These are phyloP conservation scores for Pleurotus tuber-regium DNA, from an alignment of 768 basidiomycete species.

Conservation along the genomic window DNA sequence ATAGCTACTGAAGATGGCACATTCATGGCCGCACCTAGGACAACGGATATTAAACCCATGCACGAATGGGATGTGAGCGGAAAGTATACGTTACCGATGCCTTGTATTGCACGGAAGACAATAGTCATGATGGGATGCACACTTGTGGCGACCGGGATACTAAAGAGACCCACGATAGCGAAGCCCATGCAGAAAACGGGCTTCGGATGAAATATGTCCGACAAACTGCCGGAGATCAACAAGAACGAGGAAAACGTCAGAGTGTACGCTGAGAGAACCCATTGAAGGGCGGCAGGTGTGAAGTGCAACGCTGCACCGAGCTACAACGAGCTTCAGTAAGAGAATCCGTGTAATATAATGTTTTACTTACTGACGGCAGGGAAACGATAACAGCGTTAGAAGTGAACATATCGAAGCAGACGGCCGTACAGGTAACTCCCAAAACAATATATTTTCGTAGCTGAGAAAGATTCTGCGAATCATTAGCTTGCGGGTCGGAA, in stretches of 20 bases:
- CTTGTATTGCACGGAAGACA: conserved; percentile 14
- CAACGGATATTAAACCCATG: conserved; percentile 9
- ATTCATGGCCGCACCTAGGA: conserved; percentile 40
- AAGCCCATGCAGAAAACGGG: conserved; percentile 19
- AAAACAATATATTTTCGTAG: neutral
- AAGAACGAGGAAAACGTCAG: conserved; percentile 41
- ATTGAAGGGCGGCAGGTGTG: conserved; percentile 14
- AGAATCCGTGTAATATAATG: too few relatives aligned
- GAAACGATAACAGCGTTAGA: neutral
- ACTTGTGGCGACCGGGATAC: conserved; percentile 6
- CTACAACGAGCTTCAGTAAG: too few relatives aligned
- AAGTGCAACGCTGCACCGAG: neutral
- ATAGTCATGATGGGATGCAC: conserved; percentile 11
- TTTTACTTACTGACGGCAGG: neutral
- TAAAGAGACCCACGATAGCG: conserved; percentile 10
- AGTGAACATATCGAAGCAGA: neutral
- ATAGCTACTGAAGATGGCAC: conserved; percentile 44
- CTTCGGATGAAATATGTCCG: conserved; percentile 20
- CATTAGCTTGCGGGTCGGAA: too few relatives aligned
- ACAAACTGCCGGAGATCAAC: neutral
- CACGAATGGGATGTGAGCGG: neutral
- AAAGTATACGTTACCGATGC: conserved; percentile 11
- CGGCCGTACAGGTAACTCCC: neutral
- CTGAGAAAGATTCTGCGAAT: too few relatives aligned
- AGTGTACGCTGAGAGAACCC: conserved; percentile 42